Evolutionary conservation across 1,284 basidiomycete species (phyloP).

Genomic region (Naganishia sp.): DNA sequence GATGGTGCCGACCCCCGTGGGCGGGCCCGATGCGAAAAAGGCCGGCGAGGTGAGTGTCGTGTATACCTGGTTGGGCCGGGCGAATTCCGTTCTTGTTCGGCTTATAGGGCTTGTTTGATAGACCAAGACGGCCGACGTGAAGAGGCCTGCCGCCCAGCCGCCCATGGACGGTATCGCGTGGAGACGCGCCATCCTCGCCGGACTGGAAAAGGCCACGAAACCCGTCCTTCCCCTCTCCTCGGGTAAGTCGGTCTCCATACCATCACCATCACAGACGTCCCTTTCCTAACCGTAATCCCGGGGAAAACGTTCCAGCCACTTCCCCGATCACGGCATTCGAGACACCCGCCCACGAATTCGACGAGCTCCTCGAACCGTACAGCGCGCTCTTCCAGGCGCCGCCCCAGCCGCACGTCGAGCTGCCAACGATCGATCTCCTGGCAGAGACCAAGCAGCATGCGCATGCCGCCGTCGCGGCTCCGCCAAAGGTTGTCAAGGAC

Average conservation of each 20-base stretch:
- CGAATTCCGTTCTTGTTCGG: no score
- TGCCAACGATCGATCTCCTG: conserved; percentile 39
- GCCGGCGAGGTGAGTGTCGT: conserved; percentile 23
- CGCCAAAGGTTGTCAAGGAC: conserved; percentile 40
- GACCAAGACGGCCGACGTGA: neutral
- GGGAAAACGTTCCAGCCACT: conserved; percentile 29
- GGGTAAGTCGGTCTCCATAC: conserved; percentile 52
- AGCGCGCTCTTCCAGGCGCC: conserved; percentile 40
- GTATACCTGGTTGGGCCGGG: neutral
- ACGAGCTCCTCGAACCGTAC: conserved; percentile 51
- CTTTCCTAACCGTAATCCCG: neutral
- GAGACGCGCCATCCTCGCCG: conserved; percentile 69
- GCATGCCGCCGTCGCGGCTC: neutral
- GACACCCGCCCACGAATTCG: conserved; percentile 46
- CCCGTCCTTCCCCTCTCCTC: conserved; percentile 57
- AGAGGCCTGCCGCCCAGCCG: conserved; percentile 1
- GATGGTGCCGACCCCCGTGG: conserved; percentile 55
- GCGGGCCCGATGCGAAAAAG: conserved; percentile 45
- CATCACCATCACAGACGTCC: no score
- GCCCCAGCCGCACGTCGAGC: conserved; percentile 38
- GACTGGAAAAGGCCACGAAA: conserved; percentile 65
- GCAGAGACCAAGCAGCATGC: conserved; percentile 36
- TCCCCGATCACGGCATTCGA: conserved; percentile 36
- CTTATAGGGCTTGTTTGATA: neutral
- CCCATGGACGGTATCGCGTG: conserved; percentile 59